Percentiles rank a stretch among this genome's conserved stretches.
These are phyloP conservation scores for Phanerodontia chrysosporium DNA, from an alignment of 768 basidiomycete species.

Conservation along the genomic window DNA sequence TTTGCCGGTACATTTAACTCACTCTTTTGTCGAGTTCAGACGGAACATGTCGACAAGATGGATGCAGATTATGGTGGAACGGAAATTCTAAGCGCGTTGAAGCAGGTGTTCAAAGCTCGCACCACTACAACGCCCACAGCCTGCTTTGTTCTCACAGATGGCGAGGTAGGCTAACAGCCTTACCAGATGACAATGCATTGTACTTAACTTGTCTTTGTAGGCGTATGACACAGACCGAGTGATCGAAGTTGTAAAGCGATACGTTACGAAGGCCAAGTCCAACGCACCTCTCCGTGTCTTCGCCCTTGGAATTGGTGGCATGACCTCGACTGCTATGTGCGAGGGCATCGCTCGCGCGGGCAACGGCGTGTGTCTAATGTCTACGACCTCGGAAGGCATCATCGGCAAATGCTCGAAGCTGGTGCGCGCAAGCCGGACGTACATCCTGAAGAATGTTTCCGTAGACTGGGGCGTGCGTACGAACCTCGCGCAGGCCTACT, in stretches of 20 bases:
- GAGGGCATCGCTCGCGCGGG: conserved; percentile 52
- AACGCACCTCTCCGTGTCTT: conserved; percentile 45
- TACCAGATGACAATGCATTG: too few relatives aligned
- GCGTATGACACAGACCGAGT: too few relatives aligned
- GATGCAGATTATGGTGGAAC: conserved; percentile 43
- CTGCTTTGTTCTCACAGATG: conserved; percentile 59
- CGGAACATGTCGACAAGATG: background rate
- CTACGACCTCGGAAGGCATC: conserved; percentile 41
- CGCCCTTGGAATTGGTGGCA: conserved; percentile 60
- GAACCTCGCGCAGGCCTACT: conserved; percentile 44
- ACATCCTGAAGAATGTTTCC: conserved; percentile 38
- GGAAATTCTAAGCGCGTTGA: conserved; percentile 41
- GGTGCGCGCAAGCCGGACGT: conserved; percentile 46
- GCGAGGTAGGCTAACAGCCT: conserved; percentile 32
- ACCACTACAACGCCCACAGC: conserved; percentile 35
- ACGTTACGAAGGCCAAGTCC: conserved; percentile 30
- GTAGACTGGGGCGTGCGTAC: conserved; percentile 54
- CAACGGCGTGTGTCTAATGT: conserved; percentile 45
- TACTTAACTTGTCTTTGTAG: background rate
- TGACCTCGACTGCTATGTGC: conserved; percentile 38
- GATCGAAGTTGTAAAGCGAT: too few relatives aligned
- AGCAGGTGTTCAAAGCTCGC: conserved; percentile 33
- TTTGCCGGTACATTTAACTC: background rate
- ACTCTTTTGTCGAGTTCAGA: background rate
- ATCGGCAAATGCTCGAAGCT: conserved; percentile 44